Evolutionary conservation across 306 rosid genomes (phyloP).

Genomic region (Cyamopsis tetragonoloba): DNA sequence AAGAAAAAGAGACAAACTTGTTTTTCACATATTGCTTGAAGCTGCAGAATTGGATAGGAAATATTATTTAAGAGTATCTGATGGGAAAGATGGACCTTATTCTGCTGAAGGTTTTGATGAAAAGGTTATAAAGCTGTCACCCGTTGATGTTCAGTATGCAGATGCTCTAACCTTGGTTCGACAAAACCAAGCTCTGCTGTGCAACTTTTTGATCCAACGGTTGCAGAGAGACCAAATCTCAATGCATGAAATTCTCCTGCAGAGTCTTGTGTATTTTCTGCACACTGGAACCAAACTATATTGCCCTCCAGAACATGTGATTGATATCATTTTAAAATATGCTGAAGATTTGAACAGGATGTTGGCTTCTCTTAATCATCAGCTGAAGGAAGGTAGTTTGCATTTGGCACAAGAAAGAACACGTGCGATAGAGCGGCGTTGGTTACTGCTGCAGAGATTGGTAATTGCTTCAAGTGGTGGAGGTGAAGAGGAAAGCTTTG

Average conservation of each 20-base stretch:
- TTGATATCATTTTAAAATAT: constrained; percentile 68
- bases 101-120: constrained; percentile 55
- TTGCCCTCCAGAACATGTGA: constrained; percentile 68
- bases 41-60: constrained; percentile 87
- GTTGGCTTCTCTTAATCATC: constrained; percentile 54
- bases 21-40: constrained; percentile 73
- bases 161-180: constrained; percentile 93
- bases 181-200: constrained; percentile 81
- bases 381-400: constrained; percentile 53
- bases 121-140: constrained; percentile 55
- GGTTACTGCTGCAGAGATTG: constrained; percentile 81
- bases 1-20: constrained; percentile 71
- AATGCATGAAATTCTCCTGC: constrained; percentile 91
- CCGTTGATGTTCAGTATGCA: constrained; percentile 51
- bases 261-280: constrained; percentile 70
- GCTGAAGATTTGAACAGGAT: constrained; percentile 72
- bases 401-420: constrained; percentile 53
- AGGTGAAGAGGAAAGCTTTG: constrained; percentile 48
- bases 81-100: constrained; percentile 41
- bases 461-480: constrained; percentile 71
- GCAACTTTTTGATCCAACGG: constrained; percentile 59
- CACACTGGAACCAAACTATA: constrained; percentile 78
- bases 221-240: constrained; percentile 62
- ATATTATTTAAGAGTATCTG: constrained; percentile 46
- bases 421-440: constrained; percentile 65